These are phyloP conservation scores for Pseudogymnoascus sp. DNA, from an alignment of 2,329 filamentous ascomycete genomes.

Conservation along the genomic window DNA sequence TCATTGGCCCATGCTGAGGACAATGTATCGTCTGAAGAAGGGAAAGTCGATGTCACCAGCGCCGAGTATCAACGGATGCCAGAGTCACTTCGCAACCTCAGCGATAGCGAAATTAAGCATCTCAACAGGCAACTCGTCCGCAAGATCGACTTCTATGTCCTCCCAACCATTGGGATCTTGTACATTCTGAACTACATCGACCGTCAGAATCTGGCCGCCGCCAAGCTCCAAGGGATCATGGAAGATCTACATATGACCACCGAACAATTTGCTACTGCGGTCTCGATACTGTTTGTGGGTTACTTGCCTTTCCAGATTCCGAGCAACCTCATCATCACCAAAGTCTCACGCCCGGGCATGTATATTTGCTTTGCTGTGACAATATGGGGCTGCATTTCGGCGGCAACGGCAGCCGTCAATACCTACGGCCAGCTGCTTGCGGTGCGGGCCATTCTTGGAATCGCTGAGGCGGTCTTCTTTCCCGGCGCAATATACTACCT, in stretches of 20 bases:
- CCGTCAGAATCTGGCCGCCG: conserved; percentile 32
- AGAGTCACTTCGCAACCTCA: conserved; percentile 22
- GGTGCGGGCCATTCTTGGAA: conserved; percentile 29
- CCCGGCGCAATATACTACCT: conserved; percentile 34
- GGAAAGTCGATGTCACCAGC: neutral
- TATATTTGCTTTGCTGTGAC: conserved; percentile 27
- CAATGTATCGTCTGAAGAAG: neutral
- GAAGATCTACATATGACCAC: conserved; percentile 33
- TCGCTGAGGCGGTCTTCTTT: conserved; percentile 17
- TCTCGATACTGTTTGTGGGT: conserved; percentile 40
- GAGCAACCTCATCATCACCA: conserved; percentile 25
- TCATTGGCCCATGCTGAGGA: neutral
- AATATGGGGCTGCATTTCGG: conserved; percentile 29
- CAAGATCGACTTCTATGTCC: conserved; percentile 28
- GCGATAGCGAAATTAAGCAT: conserved; percentile 18
- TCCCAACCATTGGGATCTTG: conserved; percentile 30
- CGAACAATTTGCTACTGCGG: conserved; percentile 32
- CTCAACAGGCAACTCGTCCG: conserved; percentile 21
- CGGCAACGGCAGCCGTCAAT: conserved; percentile 31
- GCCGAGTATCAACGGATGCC: conserved; percentile 15
- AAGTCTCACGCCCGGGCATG: conserved; percentile 18
- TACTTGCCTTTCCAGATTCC: conserved; percentile 38
- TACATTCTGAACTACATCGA: conserved; percentile 38
- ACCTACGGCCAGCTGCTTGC: conserved; percentile 30
- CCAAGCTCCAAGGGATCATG: conserved; percentile 35